Evolutionary conservation across 2,329 filamentous ascomycete species (phyloP).

Genomic region (Scedosporium dehoogii): DNA sequence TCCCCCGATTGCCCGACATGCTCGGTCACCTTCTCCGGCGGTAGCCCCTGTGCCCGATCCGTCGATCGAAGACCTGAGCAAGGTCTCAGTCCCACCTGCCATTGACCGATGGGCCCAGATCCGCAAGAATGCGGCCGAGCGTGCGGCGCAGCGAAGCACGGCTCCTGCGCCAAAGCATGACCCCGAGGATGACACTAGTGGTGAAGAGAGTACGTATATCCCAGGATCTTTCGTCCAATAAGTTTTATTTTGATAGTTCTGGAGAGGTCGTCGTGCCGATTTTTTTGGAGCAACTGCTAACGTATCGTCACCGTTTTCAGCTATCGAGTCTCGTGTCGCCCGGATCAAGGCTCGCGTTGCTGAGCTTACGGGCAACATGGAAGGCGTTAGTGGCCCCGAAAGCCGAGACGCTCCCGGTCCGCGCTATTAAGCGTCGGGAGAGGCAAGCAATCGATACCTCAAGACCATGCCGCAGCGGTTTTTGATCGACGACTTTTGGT

Average conservation of each 20-base stretch:
- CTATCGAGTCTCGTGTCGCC: conserved; percentile 91
- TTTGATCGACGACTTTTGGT: neutral
- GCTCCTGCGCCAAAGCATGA: conserved; percentile 27
- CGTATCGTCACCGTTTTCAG: conserved; percentile 35
- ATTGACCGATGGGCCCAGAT: conserved; percentile 94
- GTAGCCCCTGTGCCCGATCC: conserved; percentile 17
- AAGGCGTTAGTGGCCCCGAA: conserved; percentile 35
- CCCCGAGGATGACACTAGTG: conserved; percentile 80
- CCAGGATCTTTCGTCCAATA: neutral
- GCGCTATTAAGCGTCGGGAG: neutral
- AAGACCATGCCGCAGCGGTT: neutral
- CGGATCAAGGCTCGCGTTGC: conserved; percentile 97
- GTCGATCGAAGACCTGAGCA: conserved; percentile 18
- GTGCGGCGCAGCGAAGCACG: conserved; percentile 54
- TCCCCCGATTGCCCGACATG: conserved; percentile 39
- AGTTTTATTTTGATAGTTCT: neutral
- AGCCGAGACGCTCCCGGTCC: conserved; percentile 19
- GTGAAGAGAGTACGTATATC: conserved; percentile 70
- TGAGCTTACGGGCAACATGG: conserved; percentile 81
- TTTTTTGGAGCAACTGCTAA: neutral
- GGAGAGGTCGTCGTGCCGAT: neutral
- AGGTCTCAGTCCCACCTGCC: conserved; percentile 23
- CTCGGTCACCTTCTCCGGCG: conserved; percentile 16
- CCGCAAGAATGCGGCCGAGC: conserved; percentile 82
- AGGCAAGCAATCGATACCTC: neutral